Evolutionary conservation across 495 filamentous ascomycete species (phyloP).

Genomic region (Neurospora sp.): DNA sequence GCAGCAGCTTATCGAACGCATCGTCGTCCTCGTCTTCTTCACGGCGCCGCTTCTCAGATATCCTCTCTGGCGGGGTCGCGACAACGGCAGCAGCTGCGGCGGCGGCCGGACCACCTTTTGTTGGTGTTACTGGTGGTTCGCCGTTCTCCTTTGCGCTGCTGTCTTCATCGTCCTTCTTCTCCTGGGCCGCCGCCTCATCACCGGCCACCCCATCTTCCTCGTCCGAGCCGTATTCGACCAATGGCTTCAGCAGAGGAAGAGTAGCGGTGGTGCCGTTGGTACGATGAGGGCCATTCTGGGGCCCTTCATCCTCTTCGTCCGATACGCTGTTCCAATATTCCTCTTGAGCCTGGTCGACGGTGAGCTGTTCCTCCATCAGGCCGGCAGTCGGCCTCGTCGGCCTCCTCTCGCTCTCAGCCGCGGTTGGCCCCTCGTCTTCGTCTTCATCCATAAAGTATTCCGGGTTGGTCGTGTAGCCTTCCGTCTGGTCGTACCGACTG

Average conservation of each 20-base stretch:
- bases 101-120: conserved; percentile 18
- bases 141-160: conserved; percentile 7
- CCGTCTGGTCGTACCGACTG: conserved; percentile 68
- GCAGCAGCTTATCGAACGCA: conserved; percentile 62
- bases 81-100: conserved; percentile 20
- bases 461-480: conserved; percentile 51
- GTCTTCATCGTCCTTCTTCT: conserved; percentile 7
- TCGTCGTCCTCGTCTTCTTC: conserved; percentile 85
- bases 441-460: conserved; percentile 43
- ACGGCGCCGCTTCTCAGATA: conserved; percentile 77
- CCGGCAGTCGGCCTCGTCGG: conserved; percentile 11
- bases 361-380: conserved; percentile 52
- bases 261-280: conserved; percentile 36
- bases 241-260: conserved; percentile 43
- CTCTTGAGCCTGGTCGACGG: conserved; percentile 74
- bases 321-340: conserved; percentile 85
- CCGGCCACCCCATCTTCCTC: conserved; percentile 55
- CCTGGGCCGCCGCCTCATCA: conserved; percentile 26
- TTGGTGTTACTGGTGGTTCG: conserved; percentile 7
- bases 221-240: conserved; percentile 88
- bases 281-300: conserved; percentile 15
- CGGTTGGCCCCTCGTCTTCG: conserved; percentile 44
- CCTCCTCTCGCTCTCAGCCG: conserved; percentile 50
- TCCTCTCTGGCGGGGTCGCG: conserved; percentile 53
- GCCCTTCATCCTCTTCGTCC: conserved; percentile 68